phyloP scores from a whole-genome alignment of 768 basidiomycete genomes.

The Phylloporus rhodoxanthus region DNA sequence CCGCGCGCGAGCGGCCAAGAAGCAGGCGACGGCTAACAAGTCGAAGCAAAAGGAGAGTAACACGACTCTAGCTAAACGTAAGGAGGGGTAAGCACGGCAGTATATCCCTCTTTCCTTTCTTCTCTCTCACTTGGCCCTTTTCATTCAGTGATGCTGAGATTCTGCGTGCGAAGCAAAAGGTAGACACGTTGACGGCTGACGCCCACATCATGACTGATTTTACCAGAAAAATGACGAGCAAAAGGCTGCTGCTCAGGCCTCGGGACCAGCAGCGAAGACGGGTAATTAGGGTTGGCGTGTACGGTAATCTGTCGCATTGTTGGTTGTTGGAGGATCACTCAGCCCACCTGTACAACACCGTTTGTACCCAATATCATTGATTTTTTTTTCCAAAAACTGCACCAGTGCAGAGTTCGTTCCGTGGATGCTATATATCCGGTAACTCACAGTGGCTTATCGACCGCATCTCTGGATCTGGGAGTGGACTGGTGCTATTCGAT shows the following conservation, averaged over 20 bases:
- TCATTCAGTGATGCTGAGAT: conserved; percentile 64
- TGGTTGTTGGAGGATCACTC: conserved; percentile 10
- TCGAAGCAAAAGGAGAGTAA: conserved; percentile 68
- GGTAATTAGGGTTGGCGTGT: conserved; percentile 34
- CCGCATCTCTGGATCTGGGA: conserved; percentile 21
- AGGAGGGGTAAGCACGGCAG: conserved; percentile 58
- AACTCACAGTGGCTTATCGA: conserved; percentile 16
- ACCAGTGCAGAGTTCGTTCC: neutral
- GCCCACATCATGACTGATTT: neutral
- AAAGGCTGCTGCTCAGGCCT: conserved; percentile 31
- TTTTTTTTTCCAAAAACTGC: neutral
- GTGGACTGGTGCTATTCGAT: conserved; percentile 8
- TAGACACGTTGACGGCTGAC: conserved; percentile 23
- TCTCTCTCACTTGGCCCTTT: conserved; percentile 22
- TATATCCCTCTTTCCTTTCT: conserved; percentile 11
- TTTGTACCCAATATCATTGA: conserved; percentile 13
- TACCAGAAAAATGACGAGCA: conserved; percentile 53
- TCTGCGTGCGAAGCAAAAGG: conserved; percentile 76
- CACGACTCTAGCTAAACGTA: conserved; percentile 55
- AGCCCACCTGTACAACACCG: conserved; percentile 6
- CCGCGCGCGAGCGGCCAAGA: conserved; percentile 71
- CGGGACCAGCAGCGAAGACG: conserved; percentile 9
- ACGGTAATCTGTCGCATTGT: conserved; percentile 10
- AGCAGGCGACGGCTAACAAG: conserved; percentile 47
- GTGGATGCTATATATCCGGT: conserved; percentile 8